phyloP scores from a whole-genome alignment of 2,329 filamentous ascomycete species.

The Paramyrothecium sp. region DNA sequence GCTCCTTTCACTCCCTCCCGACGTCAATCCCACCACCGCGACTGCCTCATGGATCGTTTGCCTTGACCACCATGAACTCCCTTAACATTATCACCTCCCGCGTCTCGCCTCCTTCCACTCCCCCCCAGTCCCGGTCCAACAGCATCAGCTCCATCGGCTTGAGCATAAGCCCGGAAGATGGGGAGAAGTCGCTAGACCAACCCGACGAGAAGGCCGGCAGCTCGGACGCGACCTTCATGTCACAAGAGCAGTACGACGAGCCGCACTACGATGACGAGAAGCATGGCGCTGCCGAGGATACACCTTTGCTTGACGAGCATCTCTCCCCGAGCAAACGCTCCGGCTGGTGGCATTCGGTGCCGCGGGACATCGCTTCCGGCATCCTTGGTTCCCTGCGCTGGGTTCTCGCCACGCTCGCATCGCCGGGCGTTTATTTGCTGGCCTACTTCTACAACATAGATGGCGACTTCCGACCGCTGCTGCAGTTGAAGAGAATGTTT shows the following conservation, averaged over 20 bases:
- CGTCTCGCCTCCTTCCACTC: conserved; percentile 63
- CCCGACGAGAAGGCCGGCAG: neutral
- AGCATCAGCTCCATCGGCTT: conserved; percentile 55
- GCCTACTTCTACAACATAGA: conserved; percentile 80
- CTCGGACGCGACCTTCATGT: neutral
- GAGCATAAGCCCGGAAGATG: conserved; percentile 40
- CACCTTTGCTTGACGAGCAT: conserved; percentile 52
- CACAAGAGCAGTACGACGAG: conserved; percentile 21
- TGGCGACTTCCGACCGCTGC: conserved; percentile 74
- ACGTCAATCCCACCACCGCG: neutral
- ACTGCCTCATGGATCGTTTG: conserved; percentile 52
- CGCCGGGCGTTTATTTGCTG: conserved; percentile 79
- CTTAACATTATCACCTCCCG: conserved; percentile 89
- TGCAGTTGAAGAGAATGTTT: conserved; percentile 67
- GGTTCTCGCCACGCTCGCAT: conserved; percentile 74
- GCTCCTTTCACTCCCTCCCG: neutral
- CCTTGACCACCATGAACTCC: conserved; percentile 81
- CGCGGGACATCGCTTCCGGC: conserved; percentile 68
- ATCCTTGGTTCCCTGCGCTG: conserved; percentile 76
- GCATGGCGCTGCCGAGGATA: conserved; percentile 55
- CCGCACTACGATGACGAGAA: conserved; percentile 32
- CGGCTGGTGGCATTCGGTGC: conserved; percentile 54
- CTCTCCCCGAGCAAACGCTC: conserved; percentile 35
- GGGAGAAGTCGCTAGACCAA: conserved; percentile 10
- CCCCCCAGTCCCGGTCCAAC: conserved; percentile 57